Base-by-base conservation (phyloP, 164 flowering plant genomes). In the Umbellularia californica region DNA sequence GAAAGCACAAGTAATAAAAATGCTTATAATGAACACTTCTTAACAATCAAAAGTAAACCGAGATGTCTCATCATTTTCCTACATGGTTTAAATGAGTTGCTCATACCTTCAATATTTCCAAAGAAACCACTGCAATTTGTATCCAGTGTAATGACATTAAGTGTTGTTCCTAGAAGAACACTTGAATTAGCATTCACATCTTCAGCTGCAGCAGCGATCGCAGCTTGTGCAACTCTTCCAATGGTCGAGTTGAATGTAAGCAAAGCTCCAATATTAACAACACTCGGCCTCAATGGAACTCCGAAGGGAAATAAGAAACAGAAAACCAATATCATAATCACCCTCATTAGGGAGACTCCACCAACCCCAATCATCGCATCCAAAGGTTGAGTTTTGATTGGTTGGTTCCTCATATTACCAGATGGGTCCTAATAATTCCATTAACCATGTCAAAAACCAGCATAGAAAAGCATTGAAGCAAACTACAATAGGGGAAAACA, bases 71-170 rank as follows among this genome's bases (percentile, higher is more conserved):
- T 27, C 30, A 50, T 58, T 64, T 64, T 64, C 28, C 67, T 11
- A 41, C 11, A 41, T 22, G 25, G 12, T 22, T 64, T 4, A 30
- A 30, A 22, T 17, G 19, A 47, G 19, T 9, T 14, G 65, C 69
- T 5, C 58, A 60, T 88, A 93, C 98, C 98, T 88, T 83, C 89
- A 25, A 93, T 69, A 12, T 90, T 89, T 74, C 95, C 95, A 50
- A 86, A 51, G 81, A 94, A 94, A 52, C 88, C 94, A 62, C 89
- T 92, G 87, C 96, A 92, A 73, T 88, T 86, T 6, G 92, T 85
- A 70, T 92, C 91, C 51, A 82, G 87, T 4, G 79, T 33, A 51
- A 80, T 28, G 23, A 90, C 22, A 2, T 88, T 83, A 80, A 94
- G 69, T 65, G 71, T 79, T 0, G 83, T 88, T 25, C 88, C 88